Evolutionary conservation across 2,329 filamentous ascomycete species (phyloP), one percentile per base, ranked within the genome.

Genomic region (Thermothelomyces thermophilus): DNA sequence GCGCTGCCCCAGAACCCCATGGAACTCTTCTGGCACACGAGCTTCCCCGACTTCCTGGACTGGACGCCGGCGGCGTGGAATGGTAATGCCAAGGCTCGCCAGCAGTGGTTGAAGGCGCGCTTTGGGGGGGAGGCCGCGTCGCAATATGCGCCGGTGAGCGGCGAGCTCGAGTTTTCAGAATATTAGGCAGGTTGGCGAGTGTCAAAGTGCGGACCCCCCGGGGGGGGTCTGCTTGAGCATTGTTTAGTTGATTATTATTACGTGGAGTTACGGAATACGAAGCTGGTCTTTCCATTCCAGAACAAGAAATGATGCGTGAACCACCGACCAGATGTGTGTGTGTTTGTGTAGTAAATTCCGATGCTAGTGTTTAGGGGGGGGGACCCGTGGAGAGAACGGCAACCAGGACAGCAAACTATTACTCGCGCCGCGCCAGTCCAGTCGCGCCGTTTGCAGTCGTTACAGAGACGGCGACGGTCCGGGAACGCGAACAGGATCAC

Each of bases 41-140:
- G 13, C 30, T 31, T 51, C 19, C 13, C 36, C 14, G 48, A 20
- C 1, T 51, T 51, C n/a, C 2, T 8, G 6, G 36, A 30, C 16
- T 51, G 48, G 48, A 36, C 22, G 11, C 48, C 48, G 24, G 13
- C 20, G 19, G 31, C 26, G 31, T 51, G 42, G 37, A 22, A 43
- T 26, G 24, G 13, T 17, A 40, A 31, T 19, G 4, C 24, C 13
- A 31, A 11, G 31, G 11, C 11, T n/a, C 34, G 34, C 34, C 43
- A 39, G 35, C 1, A 22, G 26, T 46, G 43, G 48, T 41, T 51
- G 35, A 46, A 36, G 26, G 30, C 17, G n/a, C 35, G 42, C 5
- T 50, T 50, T 30, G 41, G 41, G 26, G 48, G 48, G 16, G 17
- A 46, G 26, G 37, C 5, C 13, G 36, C 30, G 20, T 13, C 26